Percentiles rank a stretch among this genome's conserved stretches.
These are phyloP conservation scores for Trichoderma gamsii DNA, from an alignment of 495 filamentous ascomycete species.

Conservation along the genomic window DNA sequence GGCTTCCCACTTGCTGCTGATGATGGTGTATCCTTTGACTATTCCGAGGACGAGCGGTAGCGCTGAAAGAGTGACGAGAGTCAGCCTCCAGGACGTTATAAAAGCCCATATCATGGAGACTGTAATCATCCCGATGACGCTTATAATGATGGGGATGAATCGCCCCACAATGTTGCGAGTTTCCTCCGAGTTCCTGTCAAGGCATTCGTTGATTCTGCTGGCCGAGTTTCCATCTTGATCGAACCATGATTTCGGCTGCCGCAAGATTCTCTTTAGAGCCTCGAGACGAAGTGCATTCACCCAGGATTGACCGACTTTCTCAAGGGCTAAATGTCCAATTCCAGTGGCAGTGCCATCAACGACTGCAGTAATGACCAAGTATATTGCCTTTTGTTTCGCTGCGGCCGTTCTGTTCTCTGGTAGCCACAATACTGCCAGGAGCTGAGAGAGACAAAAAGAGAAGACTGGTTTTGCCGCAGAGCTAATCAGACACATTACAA, in stretches of 20 bases:
- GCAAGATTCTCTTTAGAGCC: conserved; percentile 64
- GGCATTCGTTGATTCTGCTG: conserved; percentile 55
- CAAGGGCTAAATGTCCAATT: conserved; percentile 62
- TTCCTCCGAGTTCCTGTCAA: conserved; percentile 83
- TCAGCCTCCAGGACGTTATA: conserved; percentile 71
- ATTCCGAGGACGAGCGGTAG: conserved; percentile 62
- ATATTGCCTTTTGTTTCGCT: conserved; percentile 60
- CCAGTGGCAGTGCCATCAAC: conserved; percentile 60
- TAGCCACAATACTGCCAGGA: conserved; percentile 64
- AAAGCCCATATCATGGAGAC: conserved; percentile 71
- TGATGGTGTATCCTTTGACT: conserved; percentile 53
- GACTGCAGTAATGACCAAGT: conserved; percentile 61
- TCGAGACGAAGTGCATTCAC: conserved; percentile 62
- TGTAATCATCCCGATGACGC: conserved; percentile 56
- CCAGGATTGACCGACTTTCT: conserved; percentile 71
- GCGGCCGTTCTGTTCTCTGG: conserved; percentile 34
- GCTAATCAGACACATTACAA: conserved; percentile 55
- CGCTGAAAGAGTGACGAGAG: conserved; percentile 65
- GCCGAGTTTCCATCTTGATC: conserved; percentile 61
- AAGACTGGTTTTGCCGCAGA: conserved; percentile 70
- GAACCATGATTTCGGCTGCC: conserved; percentile 83
- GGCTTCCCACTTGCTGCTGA: conserved; percentile 66
- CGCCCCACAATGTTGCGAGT: conserved; percentile 75
- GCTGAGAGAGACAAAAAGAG: conserved; percentile 67
- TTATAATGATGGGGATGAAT: conserved; percentile 64